phyloP scores from a whole-genome alignment of 2,329 filamentous ascomycete genomes.

The Aspergillus sp. region DNA sequence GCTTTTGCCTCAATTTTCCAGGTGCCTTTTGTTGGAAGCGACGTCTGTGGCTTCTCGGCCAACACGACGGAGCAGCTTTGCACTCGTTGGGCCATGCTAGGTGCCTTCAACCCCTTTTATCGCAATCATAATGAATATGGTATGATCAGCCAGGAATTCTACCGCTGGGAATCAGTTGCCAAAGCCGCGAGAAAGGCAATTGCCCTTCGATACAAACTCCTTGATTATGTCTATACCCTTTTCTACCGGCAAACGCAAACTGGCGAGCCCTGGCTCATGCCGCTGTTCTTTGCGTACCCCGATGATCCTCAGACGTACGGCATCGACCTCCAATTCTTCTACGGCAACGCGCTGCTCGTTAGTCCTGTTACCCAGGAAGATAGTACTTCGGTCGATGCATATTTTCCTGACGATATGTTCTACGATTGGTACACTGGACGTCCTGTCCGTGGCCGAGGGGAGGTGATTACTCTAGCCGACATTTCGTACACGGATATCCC shows the following conservation, averaged over 20 bases:
- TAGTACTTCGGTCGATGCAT: constrained; percentile 57
- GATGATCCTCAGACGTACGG: constrained; percentile 56
- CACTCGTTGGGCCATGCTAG: constrained; percentile 73
- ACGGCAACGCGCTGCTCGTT: constrained; percentile 61
- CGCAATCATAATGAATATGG: constrained; percentile 69
- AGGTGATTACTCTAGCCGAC: constrained; percentile 48
- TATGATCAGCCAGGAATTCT: constrained; percentile 70
- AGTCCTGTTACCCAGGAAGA: constrained; percentile 60
- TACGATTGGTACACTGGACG: constrained; percentile 64
- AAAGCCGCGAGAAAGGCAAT: constrained; percentile 70
- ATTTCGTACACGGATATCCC: constrained; percentile 61
- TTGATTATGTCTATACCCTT: constrained; percentile 80
- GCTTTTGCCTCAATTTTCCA: constrained; percentile 69
- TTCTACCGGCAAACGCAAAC: constrained; percentile 63
- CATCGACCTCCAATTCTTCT: constrained; percentile 64
- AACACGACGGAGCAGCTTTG: constrained; percentile 72
- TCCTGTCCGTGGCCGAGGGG: constrained; percentile 51
- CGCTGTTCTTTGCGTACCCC: constrained; percentile 74
- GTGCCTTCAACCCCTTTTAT: constrained; percentile 76
- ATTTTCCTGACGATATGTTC: constrained; percentile 62
- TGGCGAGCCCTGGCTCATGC: constrained; percentile 69
- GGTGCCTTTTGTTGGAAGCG: constrained; percentile 69
- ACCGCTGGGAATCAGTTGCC: constrained; percentile 68
- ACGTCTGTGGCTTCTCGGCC: constrained; percentile 76
- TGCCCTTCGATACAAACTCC: constrained; percentile 70